These are phyloP conservation scores for Lepiota venenata DNA, from an alignment of 768 basidiomycete species.

Conservation along the genomic window DNA sequence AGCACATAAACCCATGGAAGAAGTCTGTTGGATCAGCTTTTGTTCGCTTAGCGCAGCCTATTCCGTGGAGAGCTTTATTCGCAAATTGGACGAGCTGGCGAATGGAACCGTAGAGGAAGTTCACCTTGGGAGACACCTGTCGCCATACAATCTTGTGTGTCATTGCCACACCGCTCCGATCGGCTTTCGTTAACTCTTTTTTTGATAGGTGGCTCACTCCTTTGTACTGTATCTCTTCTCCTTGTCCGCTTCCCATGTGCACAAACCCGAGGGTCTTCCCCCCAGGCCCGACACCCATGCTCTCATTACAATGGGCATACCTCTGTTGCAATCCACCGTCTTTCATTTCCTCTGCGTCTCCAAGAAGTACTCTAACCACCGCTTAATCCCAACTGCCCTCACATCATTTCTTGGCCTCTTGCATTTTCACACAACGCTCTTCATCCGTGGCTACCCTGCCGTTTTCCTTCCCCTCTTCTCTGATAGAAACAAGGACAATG, in stretches of 20 bases:
- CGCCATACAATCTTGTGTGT: conserved; percentile 62
- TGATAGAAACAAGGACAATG: conserved; percentile 10
- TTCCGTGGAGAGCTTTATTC: conserved; percentile 61
- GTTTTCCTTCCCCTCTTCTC: conserved; percentile 22
- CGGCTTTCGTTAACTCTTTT: conserved; percentile 5
- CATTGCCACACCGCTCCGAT: neutral
- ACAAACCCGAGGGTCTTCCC: conserved; percentile 39
- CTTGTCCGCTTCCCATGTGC: conserved; percentile 55
- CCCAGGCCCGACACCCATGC: conserved; percentile 72
- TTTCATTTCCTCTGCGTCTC: conserved; percentile 66
- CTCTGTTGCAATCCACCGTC: conserved; percentile 66
- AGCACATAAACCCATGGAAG: conserved; percentile 47
- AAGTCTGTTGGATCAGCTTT: conserved; percentile 76
- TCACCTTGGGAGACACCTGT: conserved; percentile 31
- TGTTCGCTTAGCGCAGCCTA: conserved; percentile 63
- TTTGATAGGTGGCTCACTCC: conserved; percentile 65
- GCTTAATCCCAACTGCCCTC: conserved; percentile 67
- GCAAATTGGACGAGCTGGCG: conserved; percentile 47
- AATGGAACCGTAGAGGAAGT: conserved; percentile 43
- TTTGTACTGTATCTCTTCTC: conserved; percentile 76
- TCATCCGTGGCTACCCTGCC: conserved; percentile 28
- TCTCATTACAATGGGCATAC: conserved; percentile 68
- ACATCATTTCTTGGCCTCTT: conserved; percentile 54
- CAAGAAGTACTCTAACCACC: conserved; percentile 59
- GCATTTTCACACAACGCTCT: conserved; percentile 60